Conservation (phyloP, 2,329 filamentous ascomycete species). For the Xylaria sp. region DNA sequence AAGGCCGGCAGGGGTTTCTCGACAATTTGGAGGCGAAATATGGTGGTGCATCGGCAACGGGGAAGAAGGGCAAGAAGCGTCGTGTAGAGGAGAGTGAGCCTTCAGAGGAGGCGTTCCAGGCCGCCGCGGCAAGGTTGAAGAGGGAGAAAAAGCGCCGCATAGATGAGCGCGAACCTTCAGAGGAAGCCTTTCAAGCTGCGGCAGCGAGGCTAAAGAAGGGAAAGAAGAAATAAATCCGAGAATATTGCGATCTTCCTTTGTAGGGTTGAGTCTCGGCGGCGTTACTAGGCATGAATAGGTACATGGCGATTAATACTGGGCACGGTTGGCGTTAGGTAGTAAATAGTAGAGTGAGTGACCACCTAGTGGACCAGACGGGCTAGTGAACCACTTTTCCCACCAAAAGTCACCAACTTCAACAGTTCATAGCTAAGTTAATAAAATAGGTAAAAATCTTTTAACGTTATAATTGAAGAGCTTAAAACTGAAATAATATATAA, state of each 20-base stretch:
- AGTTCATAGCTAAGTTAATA: too few relatives aligned
- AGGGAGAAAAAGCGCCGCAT: conserved; percentile 62
- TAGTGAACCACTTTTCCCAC: too few relatives aligned
- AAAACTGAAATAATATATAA: too few relatives aligned
- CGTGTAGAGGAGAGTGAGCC: conserved; percentile 71
- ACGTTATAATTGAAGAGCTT: too few relatives aligned
- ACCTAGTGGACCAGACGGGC: too few relatives aligned
- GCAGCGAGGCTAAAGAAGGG: conserved; percentile 60
- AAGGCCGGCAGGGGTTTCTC: conserved; percentile 73
- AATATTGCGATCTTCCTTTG: conserved; percentile 19
- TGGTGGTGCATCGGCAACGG: conserved; percentile 55
- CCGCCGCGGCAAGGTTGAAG: conserved; percentile 63
- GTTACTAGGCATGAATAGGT: conserved; percentile 19
- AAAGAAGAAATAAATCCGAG: conserved; percentile 39
- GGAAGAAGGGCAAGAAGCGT: conserved; percentile 65
- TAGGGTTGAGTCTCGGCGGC: conserved; percentile 18
- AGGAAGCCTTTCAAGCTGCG: conserved; percentile 70
- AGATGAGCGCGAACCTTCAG: conserved; percentile 72
- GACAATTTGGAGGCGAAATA: conserved; percentile 84
- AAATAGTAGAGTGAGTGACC: too few relatives aligned
- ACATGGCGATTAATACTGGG: conserved; percentile 3
- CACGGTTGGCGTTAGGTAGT: conserved; percentile 13
- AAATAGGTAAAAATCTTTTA: too few relatives aligned
- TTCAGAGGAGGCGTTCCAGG: conserved; percentile 70
- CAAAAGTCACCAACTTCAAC: too few relatives aligned